phyloP scores from a whole-genome alignment of 345 rosid species.

The Kandelia obovata region DNA sequence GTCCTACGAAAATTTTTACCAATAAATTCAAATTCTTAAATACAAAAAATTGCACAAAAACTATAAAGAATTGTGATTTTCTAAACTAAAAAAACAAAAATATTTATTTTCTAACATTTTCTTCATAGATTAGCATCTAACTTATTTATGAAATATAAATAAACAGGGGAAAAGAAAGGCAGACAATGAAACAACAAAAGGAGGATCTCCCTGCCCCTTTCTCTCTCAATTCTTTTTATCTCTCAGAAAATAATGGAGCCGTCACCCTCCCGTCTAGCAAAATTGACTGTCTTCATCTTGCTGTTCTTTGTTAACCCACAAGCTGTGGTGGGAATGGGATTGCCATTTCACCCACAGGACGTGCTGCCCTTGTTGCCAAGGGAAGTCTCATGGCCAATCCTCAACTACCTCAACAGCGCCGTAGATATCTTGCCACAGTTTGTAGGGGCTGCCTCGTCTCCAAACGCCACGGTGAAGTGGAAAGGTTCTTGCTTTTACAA shows the following conservation, averaged over 20 bases:
- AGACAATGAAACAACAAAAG: no score
- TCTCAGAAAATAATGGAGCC: constrained; percentile 10
- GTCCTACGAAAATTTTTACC: no score
- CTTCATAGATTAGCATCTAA: no score
- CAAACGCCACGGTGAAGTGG: constrained; percentile 52
- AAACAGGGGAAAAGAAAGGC: no score
- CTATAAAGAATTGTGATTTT: no score
- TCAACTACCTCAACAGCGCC: constrained; percentile 53
- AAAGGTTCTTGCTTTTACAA: constrained; percentile 90
- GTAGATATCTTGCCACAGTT: constrained; percentile 78
- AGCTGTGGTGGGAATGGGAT: constrained; percentile 18
- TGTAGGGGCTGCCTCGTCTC: constrained; percentile 68
- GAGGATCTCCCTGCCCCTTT: no score
- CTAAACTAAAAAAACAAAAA: no score
- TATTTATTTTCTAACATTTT: no score
- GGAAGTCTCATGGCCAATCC: constrained; percentile 76
- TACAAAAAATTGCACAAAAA: no score
- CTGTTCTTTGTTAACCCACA: constrained; percentile 9
- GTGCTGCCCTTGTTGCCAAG: constrained; percentile 68
- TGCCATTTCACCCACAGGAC: constrained; percentile 72
- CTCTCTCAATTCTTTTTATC: background rate
- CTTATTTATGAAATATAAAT: no score
- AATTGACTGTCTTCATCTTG: background rate
- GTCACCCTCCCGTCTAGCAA: background rate
- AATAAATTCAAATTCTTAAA: no score